phyloP scores from a whole-genome alignment of 306 rosid genomes.

The Comarum palustre region DNA sequence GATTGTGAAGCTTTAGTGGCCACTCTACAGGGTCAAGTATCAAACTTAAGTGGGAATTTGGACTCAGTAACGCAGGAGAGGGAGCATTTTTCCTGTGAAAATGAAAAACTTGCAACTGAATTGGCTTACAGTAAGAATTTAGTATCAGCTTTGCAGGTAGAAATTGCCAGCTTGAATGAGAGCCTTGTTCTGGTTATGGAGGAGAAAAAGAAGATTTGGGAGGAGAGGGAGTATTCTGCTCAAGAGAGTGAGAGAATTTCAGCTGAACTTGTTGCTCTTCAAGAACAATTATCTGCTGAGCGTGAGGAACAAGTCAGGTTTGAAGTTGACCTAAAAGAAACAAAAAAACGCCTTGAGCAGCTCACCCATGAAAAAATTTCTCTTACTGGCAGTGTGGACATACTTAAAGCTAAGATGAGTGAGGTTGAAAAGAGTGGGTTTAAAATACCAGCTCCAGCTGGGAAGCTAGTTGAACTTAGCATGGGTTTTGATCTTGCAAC shows the following conservation, averaged over 20 bases:
- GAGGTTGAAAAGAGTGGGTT: conserved; percentile 37
- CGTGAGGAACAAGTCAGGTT: conserved; percentile 44
- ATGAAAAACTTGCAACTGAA: conserved; percentile 49
- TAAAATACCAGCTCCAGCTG: conserved; percentile 34
- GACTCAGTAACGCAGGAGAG: conserved; percentile 52
- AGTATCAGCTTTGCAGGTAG: conserved; percentile 47
- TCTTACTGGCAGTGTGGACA: conserved; percentile 53
- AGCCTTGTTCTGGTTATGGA: conserved; percentile 49
- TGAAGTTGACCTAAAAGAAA: conserved; percentile 55
- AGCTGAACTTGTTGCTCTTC: conserved; percentile 48
- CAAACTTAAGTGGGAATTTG: conserved; percentile 46
- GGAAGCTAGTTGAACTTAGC: conserved; percentile 30
- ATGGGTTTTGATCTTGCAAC: conserved; percentile 36
- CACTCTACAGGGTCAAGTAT: conserved; percentile 53
- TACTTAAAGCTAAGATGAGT: conserved; percentile 45
- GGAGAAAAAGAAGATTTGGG: conserved; percentile 52
- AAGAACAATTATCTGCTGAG: conserved; percentile 47
- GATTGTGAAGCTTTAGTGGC: conserved; percentile 40
- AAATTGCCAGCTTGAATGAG: conserved; percentile 47
- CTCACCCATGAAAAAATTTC: conserved; percentile 55
- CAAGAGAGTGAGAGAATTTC: conserved; percentile 52
- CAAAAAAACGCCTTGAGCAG: conserved; percentile 47
- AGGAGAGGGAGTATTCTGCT: conserved; percentile 45
- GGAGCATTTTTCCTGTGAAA: conserved; percentile 44
- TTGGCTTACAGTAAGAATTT: conserved; percentile 48